phyloP scores from a whole-genome alignment of 2,329 filamentous ascomycete genomes.

The Zelopaecilomyces penicillatus region DNA sequence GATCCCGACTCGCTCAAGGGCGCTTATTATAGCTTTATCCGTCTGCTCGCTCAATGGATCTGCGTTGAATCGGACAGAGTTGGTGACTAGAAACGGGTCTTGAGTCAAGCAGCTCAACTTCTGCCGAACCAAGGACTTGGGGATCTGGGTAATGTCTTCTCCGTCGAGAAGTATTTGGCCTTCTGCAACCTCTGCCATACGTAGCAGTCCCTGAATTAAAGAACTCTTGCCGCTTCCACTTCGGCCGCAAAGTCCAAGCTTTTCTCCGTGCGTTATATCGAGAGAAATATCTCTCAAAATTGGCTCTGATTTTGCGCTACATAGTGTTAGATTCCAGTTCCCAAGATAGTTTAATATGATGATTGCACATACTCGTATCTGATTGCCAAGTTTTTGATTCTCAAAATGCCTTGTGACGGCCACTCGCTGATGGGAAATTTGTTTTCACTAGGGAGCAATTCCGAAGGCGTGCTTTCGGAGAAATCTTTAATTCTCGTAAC shows the following conservation, averaged over 20 bases:
- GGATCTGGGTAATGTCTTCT: conserved; percentile 25
- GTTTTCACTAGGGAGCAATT: conserved; percentile 12
- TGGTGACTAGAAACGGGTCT: conserved; percentile 42
- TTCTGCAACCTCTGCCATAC: conserved; percentile 35
- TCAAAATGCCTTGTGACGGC: conserved; percentile 16
- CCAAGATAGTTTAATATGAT: background rate
- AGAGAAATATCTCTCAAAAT: conserved; percentile 24
- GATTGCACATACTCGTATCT: conserved; percentile 19
- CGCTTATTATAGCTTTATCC: conserved; percentile 34
- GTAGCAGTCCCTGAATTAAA: conserved; percentile 36
- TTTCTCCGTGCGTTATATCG: conserved; percentile 24
- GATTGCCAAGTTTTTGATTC: conserved; percentile 16
- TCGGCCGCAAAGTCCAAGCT: conserved; percentile 37
- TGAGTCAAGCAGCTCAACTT: conserved; percentile 41
- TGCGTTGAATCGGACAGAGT: conserved; percentile 41
- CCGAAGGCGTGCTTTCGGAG: conserved; percentile 16
- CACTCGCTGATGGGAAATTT: conserved; percentile 11
- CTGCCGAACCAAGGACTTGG: conserved; percentile 19
- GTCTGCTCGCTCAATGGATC: conserved; percentile 32
- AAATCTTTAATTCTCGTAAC: conserved; percentile 21
- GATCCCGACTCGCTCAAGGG: conserved; percentile 39
- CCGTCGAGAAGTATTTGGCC: conserved; percentile 40
- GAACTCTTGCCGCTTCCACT: conserved; percentile 30
- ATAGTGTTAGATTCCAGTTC: background rate
- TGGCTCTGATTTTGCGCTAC: conserved; percentile 14